Evolutionary conservation across 768 basidiomycete species (phyloP).

Genomic region (Phaffia australis): DNA sequence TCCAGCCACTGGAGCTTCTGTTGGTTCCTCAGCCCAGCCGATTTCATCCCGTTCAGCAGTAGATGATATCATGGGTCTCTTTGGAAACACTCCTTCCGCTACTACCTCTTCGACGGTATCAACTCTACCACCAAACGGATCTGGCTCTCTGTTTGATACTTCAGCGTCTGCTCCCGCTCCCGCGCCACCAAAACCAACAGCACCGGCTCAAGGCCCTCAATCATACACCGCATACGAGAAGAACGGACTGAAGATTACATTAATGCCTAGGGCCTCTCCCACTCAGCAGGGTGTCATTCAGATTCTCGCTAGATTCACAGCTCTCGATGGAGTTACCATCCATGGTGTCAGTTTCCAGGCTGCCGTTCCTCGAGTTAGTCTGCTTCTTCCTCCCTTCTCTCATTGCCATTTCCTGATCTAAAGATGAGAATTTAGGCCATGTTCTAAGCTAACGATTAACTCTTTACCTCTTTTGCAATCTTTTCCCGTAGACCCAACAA

Average conservation of each 20-base stretch:
- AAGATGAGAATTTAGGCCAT: not conserved
- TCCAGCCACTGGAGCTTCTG: conserved; percentile 33
- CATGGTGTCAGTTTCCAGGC: conserved; percentile 83
- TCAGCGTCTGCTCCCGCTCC: conserved; percentile 8
- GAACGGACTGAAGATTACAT: conserved; percentile 74
- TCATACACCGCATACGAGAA: conserved; percentile 84
- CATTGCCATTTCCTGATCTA: not conserved
- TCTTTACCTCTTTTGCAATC: conserved; percentile 1
- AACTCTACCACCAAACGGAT: conserved; percentile 37
- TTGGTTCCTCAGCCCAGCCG: conserved; percentile 37
- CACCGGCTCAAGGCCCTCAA: conserved; percentile 41
- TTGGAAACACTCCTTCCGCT: conserved; percentile 46
- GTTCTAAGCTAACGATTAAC: not conserved
- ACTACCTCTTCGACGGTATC: conserved; percentile 36
- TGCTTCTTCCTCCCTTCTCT: not conserved
- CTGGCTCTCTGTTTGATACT: conserved; percentile 13
- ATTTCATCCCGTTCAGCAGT: conserved; percentile 50
- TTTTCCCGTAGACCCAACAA: conserved; percentile 67
- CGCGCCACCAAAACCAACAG: conserved; percentile 11
- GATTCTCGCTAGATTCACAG: conserved; percentile 78
- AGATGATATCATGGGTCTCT: conserved; percentile 85
- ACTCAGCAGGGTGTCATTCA: conserved; percentile 79
- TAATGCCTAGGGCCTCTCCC: conserved; percentile 75
- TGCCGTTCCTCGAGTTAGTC: conserved; percentile 79
- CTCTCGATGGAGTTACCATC: conserved; percentile 46